Base-by-base conservation (phyloP, 139 green algal species). In the Micractinium sp. region DNA sequence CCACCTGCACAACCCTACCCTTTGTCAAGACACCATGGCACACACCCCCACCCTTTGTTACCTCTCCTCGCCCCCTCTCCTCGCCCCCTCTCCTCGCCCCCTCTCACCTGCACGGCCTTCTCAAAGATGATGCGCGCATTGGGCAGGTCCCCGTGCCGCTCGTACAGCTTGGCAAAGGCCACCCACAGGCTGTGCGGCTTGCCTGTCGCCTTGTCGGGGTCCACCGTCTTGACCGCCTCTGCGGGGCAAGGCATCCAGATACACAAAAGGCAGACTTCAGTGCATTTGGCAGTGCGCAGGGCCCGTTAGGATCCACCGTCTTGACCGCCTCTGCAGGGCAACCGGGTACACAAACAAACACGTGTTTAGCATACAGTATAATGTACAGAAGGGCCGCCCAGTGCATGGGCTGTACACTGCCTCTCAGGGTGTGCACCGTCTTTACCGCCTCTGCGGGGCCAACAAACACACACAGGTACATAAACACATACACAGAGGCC, bases 91-190 rank as follows among this genome's bases (percentile, higher is more conserved):
- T 41, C 9, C 84, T 3, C n/a, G n/a, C n/a, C n/a, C n/a, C n/a
- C n/a, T n/a, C n/a, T n/a, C 81, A 95, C 94, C 92, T 98, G 92
- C 20, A 91, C 93, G 0, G 96, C 98, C 91, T 98, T 98, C 31
- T 98, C 94, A 86, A 99, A 98, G 73, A 99, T 95, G 85, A 98
- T 87, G 35, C 98, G 92, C 0, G 97, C 97, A 90, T 99, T 99
- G 67, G 89, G 84, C 39, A 99, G 81, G 87, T 99, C 97, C 2
- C 93, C 95, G 89, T 99, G 97, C 33, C 90, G 92, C 94, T 99
- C 98, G 92, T 99, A 99, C 90, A 99, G 97, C 90, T 97, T 97
- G 41, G 98, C 98, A 92, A 99, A 99, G 7, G 95, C 93, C 25
- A 94, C 93, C 98, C 98, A 99, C 84, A 99, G 92, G 41, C 92